Conservation (phyloP, 2,329 filamentous ascomycete genomes). For the Raffaelea ambrosiae region DNA sequence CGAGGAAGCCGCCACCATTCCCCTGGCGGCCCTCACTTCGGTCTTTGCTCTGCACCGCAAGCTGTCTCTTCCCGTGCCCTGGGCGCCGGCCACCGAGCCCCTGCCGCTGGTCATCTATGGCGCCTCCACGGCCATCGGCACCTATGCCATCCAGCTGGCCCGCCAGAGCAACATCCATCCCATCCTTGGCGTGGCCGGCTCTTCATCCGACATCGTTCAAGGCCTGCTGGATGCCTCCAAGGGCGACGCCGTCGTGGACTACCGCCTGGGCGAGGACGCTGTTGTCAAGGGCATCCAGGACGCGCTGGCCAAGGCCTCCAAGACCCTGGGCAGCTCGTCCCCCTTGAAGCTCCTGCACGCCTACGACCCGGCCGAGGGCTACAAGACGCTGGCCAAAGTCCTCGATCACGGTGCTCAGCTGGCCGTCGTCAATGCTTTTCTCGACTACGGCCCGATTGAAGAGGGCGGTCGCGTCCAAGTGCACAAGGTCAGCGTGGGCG, state of each 20-base stretch:
- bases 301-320: constrained; percentile 22
- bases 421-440: constrained; percentile 15
- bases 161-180: constrained; percentile 40
- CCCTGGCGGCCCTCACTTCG: constrained; percentile 34
- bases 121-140: constrained; percentile 38
- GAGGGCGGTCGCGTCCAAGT: constrained; percentile 14
- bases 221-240: constrained; percentile 33
- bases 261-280: constrained; percentile 38
- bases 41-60: constrained; percentile 28
- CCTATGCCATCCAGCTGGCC: constrained; percentile 44
- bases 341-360: constrained; percentile 30
- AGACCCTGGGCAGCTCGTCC: constrained; percentile 6
- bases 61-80: constrained; percentile 29
- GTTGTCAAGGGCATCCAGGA: constrained; percentile 29
- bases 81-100: constrained; percentile 23
- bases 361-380: constrained; percentile 39
- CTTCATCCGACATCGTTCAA: constrained; percentile 33
- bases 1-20: constrained; percentile 32
- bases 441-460: constrained; percentile 15
- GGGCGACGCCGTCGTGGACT: constrained; percentile 46
- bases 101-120: constrained; percentile 33
- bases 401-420: constrained; percentile 23
- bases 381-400: constrained; percentile 27
- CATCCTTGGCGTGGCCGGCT: constrained; percentile 44
- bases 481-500: constrained; percentile 14